Evolutionary conservation across 179 eudicot genomes (phyloP), one percentile per base, ranked within the genome.

Genomic region (Carnegiea gigantea): DNA sequence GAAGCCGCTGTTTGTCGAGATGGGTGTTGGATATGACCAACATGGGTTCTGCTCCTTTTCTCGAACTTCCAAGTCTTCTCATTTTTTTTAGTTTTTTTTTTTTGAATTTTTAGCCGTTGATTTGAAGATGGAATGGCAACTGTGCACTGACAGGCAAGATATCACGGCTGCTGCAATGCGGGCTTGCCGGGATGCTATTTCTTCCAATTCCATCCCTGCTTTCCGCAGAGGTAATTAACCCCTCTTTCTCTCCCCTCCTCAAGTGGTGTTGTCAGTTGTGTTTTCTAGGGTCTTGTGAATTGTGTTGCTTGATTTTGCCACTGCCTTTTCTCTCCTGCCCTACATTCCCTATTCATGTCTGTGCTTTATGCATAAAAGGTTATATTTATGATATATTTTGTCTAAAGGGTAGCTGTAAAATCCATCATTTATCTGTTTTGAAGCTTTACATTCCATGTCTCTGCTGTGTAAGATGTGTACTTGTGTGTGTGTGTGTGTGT

Each of bases 21-120:
- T 96, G 99, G 99, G 99, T 60, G 99, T 96, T 43, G 99, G 99
- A 33, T 96, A 96, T 62, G 97, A 96, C 83, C 99, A 96, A 84
- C 97, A 94, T 75, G 98, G 99, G 98, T 94, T 72, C 18, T 77
- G 85, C 7, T 67, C 36, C 14, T 64, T 40, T 62, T 60, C 26
- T 13, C 33, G 7, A n/a, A 5, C 0, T 36, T 71, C 15, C 18
- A 21, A 64, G 10, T 18, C 30, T 73, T 33, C 28, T 24, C 24
- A 2, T 2, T 33, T 18, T 82, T 10, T 2, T 72, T 51, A 0
- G 0, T 1, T 4, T 30, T 38, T 21, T 11, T 36, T 57, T 17
- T 43, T 60, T 60, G 60, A 68, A 40, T 73, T 18, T 1, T 83
- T 20, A 9, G 26, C 28, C 21, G 33, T 65, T n/a, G 33, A 49